A percentile compares a stretch with the other conserved stretches of the same genome.
phyloP scores from a whole-genome alignment of 805 yeast genomes.

The Suhomyces pyralidae region DNA sequence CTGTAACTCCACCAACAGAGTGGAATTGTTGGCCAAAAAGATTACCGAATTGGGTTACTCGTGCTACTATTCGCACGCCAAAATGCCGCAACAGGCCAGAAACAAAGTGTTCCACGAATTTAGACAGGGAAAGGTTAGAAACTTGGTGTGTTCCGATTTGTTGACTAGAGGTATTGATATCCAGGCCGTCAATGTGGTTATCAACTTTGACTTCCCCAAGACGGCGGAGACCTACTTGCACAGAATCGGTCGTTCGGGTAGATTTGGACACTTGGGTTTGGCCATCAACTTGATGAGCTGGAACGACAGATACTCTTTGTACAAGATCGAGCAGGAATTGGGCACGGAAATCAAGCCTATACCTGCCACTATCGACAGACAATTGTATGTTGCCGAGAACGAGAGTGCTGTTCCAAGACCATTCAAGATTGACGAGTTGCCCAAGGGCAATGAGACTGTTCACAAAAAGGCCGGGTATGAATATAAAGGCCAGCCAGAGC shows the following conservation, averaged over 20 bases:
- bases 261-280: slow-evolving; percentile 97
- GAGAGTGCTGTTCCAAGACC: slow-evolving; percentile 79
- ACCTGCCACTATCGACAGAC: slow-evolving; percentile 87
- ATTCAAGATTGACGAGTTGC: slow-evolving; percentile 68
- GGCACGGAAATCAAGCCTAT: slow-evolving; percentile 97
- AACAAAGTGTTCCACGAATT: slow-evolving; percentile 98
- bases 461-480: slow-evolving; percentile 35
- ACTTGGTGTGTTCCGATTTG: slow-evolving; percentile 93
- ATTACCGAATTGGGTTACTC: slow-evolving; percentile 96
- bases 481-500: slow-evolving; percentile 46
- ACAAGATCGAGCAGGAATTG: slow-evolving; percentile 93
- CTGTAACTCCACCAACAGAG: slow-evolving; percentile 95
- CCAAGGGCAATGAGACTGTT: slow-evolving; percentile 40
- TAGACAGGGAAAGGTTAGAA: slow-evolving; percentile 96
- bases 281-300: slow-evolving; percentile 96
- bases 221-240: slow-evolving; percentile 96
- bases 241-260: slow-evolving; percentile 98
- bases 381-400: slow-evolving; percentile 83
- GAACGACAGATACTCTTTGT: slow-evolving; percentile 91
- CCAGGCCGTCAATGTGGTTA: slow-evolving; percentile 97
- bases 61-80: slow-evolving; percentile 95
- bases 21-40: slow-evolving; percentile 90
- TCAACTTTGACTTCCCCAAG: slow-evolving; percentile 97
- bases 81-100: slow-evolving; percentile 96
- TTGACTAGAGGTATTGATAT: slow-evolving; percentile 98